Percentiles rank a stretch among this genome's conserved stretches.
These are phyloP conservation scores for Lactarius evosmus DNA, from an alignment of 768 basidiomycete genomes.

Conservation along the genomic window DNA sequence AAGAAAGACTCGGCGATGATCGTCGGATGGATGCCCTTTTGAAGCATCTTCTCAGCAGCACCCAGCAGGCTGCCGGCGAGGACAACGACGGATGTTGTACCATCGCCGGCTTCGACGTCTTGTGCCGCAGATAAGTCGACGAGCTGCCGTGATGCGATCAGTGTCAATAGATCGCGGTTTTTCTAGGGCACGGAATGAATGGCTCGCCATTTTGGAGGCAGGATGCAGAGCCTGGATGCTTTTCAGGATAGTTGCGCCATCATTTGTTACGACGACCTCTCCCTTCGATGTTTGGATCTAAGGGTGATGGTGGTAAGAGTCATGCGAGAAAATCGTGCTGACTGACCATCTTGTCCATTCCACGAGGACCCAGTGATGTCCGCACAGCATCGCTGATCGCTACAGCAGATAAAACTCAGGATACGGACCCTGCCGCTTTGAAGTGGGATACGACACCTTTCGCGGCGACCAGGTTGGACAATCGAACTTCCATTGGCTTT, in stretches of 20 bases:
- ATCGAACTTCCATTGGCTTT: conserved; percentile 96
- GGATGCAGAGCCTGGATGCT: conserved; percentile 96
- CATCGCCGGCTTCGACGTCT: conserved; percentile 98
- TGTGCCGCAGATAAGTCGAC: conserved; percentile 98
- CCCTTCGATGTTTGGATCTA: conserved; percentile 96
- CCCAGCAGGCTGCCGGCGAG: conserved; percentile 89
- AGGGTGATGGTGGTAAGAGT: conserved; percentile 10
- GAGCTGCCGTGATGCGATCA: conserved; percentile 52
- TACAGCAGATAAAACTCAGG: conserved; percentile 33
- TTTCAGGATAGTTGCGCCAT: conserved; percentile 96
- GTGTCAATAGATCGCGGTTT: neutral
- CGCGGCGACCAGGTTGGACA: conserved; percentile 97
- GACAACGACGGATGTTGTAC: conserved; percentile 96
- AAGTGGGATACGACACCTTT: conserved; percentile 71
- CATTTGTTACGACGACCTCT: conserved; percentile 97
- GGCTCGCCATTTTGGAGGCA: conserved; percentile 91
- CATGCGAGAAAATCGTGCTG: conserved; percentile 10
- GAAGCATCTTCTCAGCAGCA: conserved; percentile 94
- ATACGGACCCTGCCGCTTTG: conserved; percentile 18
- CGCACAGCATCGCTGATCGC: conserved; percentile 97
- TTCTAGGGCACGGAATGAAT: neutral
- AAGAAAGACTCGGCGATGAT: conserved; percentile 96
- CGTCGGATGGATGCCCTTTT: conserved; percentile 97
- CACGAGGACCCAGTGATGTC: conserved; percentile 92
- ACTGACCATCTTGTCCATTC: conserved; percentile 98